Conservation (phyloP, 2,329 filamentous ascomycete genomes). For the Cadophora sp. region DNA sequence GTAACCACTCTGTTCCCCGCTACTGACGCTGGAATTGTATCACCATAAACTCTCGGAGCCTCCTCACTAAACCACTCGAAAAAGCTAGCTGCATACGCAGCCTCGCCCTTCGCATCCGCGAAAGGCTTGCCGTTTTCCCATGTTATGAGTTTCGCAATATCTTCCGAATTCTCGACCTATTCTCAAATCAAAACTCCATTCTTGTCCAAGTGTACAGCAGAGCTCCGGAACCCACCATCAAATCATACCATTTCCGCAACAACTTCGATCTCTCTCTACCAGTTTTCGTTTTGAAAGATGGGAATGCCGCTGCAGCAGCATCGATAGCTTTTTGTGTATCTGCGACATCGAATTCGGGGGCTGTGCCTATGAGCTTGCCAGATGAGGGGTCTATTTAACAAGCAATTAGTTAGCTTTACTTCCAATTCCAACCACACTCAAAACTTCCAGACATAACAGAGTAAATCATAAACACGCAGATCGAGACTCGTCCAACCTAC, state of each 20-base stretch:
- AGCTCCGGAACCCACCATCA: conserved; percentile 58
- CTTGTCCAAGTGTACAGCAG: not conserved
- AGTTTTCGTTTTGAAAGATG: conserved; percentile 72
- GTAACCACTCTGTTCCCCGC: conserved; percentile 79
- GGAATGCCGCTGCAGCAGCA: conserved; percentile 80
- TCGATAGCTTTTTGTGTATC: conserved; percentile 84
- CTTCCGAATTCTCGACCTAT: conserved; percentile 71
- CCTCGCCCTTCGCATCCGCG: conserved; percentile 76
- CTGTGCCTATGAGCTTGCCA: conserved; percentile 79
- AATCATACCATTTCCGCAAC: conserved; percentile 81
- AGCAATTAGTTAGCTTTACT: not conserved
- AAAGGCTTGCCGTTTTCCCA: conserved; percentile 91
- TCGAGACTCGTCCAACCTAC: conserved; percentile 47
- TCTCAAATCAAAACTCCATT: conserved; percentile 14
- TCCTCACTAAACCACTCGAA: conserved; percentile 85
- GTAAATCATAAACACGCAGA: too few relatives aligned
- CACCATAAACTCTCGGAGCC: conserved; percentile 75
- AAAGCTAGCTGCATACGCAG: conserved; percentile 75
- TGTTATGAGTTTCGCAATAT: conserved; percentile 82
- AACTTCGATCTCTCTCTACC: conserved; percentile 77
- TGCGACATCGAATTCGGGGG: conserved; percentile 80
- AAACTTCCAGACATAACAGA: not conserved
- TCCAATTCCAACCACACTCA: not conserved
- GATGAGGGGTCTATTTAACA: conserved; percentile 75
- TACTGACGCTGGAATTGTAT: conserved; percentile 73